Evolutionary conservation across 306 rosid genomes (phyloP).

Genomic region (Comarum palustre): DNA sequence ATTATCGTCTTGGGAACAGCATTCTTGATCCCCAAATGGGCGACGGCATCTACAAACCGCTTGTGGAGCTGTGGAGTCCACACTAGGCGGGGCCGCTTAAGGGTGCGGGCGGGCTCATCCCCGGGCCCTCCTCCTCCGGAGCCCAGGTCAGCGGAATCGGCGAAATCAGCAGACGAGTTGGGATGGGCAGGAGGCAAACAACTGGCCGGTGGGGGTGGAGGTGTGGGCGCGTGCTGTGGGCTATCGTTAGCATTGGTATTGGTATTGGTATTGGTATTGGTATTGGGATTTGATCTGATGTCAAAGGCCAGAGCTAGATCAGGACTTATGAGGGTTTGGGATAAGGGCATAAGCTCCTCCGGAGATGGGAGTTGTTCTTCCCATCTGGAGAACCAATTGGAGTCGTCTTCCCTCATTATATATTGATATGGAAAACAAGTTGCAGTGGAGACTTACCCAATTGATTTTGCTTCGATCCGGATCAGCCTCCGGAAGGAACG

Average conservation of each 20-base stretch:
- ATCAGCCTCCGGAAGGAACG: neutral
- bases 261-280: neutral
- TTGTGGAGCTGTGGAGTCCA: constrained; percentile 99
- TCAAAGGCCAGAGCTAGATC: constrained; percentile 94
- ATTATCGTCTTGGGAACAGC: constrained; percentile 98
- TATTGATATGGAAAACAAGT: neutral
- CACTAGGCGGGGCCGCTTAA: constrained; percentile 85
- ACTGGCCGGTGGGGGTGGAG: constrained; percentile 32
- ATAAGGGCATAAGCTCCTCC: constrained; percentile 77
- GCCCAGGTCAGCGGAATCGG: constrained; percentile 78
- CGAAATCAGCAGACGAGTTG: constrained; percentile 73
- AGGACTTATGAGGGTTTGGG: constrained; percentile 94
- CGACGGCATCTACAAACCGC: constrained; percentile 91
- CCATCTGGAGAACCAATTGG: constrained; percentile 88
- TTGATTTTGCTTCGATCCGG: neutral
- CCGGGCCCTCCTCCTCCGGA: constrained; percentile 49
- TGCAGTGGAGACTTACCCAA: neutral
- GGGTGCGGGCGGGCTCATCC: constrained; percentile 94
- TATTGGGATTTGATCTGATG: constrained; percentile 50
- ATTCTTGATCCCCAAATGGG: constrained; percentile 87
- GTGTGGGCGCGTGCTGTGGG: constrained; percentile 34
- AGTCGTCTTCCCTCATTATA: constrained; percentile 82
- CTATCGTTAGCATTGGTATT: constrained; percentile 10
- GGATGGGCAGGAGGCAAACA: constrained; percentile 49
- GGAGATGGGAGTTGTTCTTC: constrained; percentile 81